Evolutionary conservation across 192 early-diverging fungal genomes (phyloP), one percentile per base, ranked within the genome.

Genomic region (Podila epigama): DNA sequence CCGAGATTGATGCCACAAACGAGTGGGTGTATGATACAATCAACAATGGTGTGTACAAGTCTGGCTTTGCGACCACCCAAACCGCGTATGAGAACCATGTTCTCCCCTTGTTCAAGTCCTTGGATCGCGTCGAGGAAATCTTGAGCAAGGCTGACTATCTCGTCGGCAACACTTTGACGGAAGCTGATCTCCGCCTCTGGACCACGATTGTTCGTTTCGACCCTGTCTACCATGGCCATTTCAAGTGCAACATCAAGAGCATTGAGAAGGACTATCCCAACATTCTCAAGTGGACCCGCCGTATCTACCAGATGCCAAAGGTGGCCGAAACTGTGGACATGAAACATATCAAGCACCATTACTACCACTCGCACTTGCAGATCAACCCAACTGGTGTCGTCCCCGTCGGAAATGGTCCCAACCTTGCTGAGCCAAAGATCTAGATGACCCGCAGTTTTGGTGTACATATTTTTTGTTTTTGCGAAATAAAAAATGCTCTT

Each of bases 41-140:
- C 68, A 99, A 99, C 82, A 98, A 98, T 68, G 97, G 97, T 27
- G 96, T 97, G 6, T 97, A 97, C 85, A 96, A 96, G 72, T 78
- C 87, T 44, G 97, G 97, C 0, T 97, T 98, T 75, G 97, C 97
- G 0, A 91, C 94, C 10, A 83, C 88, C 0, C 97, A 98, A 83
- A 83, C 78, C 0, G 93, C 92, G 5, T 98, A 98, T 68, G 92
- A 95, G 66, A 85, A 84, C 5, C 82, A 94, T 84, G 89, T 89
- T 58, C 65, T 71, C 51, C 81, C 82, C 28, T 71, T 99, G 58
- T 97, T 97, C 68, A 61, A 86, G 22, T 90, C 89, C 11, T 85
- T 98, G 55, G 94, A 95, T 66, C 65, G 89, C 6, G 83, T 99
- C n/a, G 97, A 99, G 71, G 81, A 79, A 6, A 89, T 94, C 4